phyloP scores from a whole-genome alignment of 768 basidiomycete genomes.

The Kwoniella europaea region DNA sequence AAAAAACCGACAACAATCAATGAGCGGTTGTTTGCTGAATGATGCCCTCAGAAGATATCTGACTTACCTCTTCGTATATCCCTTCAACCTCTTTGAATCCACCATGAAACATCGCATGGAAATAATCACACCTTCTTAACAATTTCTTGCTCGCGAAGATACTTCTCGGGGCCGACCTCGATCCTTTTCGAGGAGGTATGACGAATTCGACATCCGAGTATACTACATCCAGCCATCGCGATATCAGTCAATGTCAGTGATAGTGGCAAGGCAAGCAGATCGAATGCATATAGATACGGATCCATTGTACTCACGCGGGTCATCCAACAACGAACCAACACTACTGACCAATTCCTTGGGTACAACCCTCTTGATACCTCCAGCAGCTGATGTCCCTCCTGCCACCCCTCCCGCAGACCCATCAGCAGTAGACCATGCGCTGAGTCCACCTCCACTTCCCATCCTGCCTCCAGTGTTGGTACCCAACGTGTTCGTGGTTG shows the following conservation, averaged over 20 bases:
- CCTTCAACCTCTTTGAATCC: constrained; percentile 50
- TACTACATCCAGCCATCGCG: constrained; percentile 52
- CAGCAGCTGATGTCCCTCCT: constrained; percentile 49
- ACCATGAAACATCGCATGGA: constrained; percentile 64
- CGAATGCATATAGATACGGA: too few relatives aligned
- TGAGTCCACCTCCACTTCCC: constrained; percentile 49
- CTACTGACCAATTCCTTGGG: constrained; percentile 72
- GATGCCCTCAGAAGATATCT: neutral
- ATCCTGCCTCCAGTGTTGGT: constrained; percentile 52
- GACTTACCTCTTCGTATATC: constrained; percentile 38
- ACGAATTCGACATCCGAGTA: constrained; percentile 86
- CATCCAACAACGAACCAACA: constrained; percentile 75
- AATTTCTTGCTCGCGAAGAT: constrained; percentile 76
- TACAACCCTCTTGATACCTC: constrained; percentile 60
- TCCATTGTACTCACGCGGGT: constrained; percentile 59
- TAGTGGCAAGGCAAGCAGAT: too few relatives aligned
- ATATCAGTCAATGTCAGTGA: too few relatives aligned
- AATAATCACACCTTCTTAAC: constrained; percentile 75
- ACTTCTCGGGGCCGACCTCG: constrained; percentile 37
- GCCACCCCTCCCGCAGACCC: constrained; percentile 52
- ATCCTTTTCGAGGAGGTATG: constrained; percentile 63
- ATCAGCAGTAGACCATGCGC: constrained; percentile 49
- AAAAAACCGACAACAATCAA: neutral
- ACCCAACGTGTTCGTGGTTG: constrained; percentile 46
- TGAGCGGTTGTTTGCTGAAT: neutral